Base-by-base conservation (phyloP, 106 monocot genomes). In the Acanthochlamys bracteata region DNA sequence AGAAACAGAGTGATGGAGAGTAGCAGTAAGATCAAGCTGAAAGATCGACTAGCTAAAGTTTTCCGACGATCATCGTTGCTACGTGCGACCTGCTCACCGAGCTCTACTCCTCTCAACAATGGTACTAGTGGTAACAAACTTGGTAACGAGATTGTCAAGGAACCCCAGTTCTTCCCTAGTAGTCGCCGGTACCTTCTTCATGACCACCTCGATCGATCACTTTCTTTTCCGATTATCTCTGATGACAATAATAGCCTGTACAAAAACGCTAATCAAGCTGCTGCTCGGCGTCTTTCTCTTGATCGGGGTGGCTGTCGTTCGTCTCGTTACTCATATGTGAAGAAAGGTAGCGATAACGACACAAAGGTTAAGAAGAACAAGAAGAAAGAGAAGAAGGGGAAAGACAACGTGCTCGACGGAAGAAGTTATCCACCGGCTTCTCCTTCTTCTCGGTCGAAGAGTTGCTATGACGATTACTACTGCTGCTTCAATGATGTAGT, bases 21-120 rank as follows among this genome's bases (percentile, higher is more conserved):
- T 57, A 25, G 51, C 33, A 42, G 24, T 7, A 69, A 33, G 59
- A 24, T 27, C 20, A 22, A 67, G 15, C 58, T 79, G 25, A 79
- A 74, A 57, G 54, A 79, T 21, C 55, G 78, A n/a, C 61, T 78
- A 2, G 67, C 72, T 16, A 65, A 41, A 20, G 66, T 78, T 47
- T 57, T 74, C 20, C 57, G 64, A 19, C 9, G 59, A 6, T 46
- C 74, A 4, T 17, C 60, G 10, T 19, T 74, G 17, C 67, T 74
- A 47, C 61, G 69, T n/a, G 57, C 65, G 7, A n/a, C 76, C 24
- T 76, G 70, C 70, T 25, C 67, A 27, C 67, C 67, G 49, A 49
- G 49, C 33, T 46, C 78, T 26, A 55, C 42, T 45, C 39, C 52
- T 54, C 42, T 45, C 45, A 26, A 56, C 55, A 56, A 59, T 55